Conservation (phyloP, 805 yeast species). For the Tetrapisispora namnaoensis region DNA sequence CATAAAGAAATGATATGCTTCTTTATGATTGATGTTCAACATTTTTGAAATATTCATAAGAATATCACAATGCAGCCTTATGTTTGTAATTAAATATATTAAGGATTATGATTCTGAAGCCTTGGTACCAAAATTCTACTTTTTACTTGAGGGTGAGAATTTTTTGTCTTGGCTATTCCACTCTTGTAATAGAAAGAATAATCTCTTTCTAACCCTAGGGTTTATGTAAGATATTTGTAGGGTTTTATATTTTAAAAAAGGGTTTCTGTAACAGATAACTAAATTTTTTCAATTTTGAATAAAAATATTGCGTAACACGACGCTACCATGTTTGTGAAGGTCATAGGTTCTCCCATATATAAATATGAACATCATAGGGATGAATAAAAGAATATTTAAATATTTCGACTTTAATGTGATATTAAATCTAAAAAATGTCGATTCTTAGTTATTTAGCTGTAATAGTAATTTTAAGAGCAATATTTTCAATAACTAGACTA, state of each 20-base stretch:
- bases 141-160: not conserved
- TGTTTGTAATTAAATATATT: too few species aligned
- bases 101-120: not conserved
- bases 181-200: not conserved
- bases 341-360: not conserved
- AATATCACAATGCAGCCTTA: not conserved
- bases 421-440: not conserved
- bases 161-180: not conserved
- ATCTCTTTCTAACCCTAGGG: not conserved
- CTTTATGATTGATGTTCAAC: not conserved
- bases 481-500: not conserved
- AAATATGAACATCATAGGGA: not conserved
- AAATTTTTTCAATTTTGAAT: too few species aligned
- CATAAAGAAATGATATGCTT: not conserved
- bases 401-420: not conserved
- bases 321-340: not conserved
- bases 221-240: not conserved
- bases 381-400: too few species aligned
- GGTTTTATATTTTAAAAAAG: not conserved
- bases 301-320: not conserved
- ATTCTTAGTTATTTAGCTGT: not conserved
- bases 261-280: not conserved
- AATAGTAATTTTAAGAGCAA: not conserved
- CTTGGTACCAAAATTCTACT: not conserved
- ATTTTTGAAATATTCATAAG: not conserved